Base-by-base conservation (phyloP, 2,329 filamentous ascomycete species). In the Ophiostoma perfectum region DNA sequence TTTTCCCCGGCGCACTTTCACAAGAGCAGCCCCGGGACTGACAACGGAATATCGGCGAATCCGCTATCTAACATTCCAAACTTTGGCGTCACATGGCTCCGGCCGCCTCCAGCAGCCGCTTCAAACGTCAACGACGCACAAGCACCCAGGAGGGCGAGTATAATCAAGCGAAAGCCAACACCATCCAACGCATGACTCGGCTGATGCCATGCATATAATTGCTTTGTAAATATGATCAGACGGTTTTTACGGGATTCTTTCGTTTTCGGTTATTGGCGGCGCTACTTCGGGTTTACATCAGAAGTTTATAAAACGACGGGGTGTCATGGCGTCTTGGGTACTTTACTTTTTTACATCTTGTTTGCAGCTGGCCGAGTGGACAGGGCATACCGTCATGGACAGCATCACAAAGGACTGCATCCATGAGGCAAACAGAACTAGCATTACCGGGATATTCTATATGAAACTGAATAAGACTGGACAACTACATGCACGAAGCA, bases 1-100 rank as follows among this genome's bases (percentile, higher is more conserved):
- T 68, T 70, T 36, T 67, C 68, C 16, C 68, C 68, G 9, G 63
- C 66, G 14, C 63, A 67, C 11, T 67, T 67, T 64, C 68, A 63
- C 9, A 38, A 9, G 39, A 4, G 41, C 6, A 44, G 38, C 16
- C 42, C 38, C 14, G 38, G 36, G 14, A 16, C 8, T 3, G 38
- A 12, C 2, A 41, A 38, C 27, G 38, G 39, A 18, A 44, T 11
- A 3, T 63, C 60, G 16, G 39, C 38, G 11, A 14, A 62, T 16
- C 14, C 60, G 16, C 39, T 44, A 8, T 38, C 60, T 2, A 18
- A 60, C 14, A 18, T 60, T 4, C 60, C 60, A 5, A n/a, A 2
- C n/a, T 27, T 27, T 55, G 3, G n/a, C 18, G 27, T 55, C 7
- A 11, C 49, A 27, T 7, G 8, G n/a, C 8, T 27, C 8, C 49